These are phyloP conservation scores for Lolium multiflorum DNA, from an alignment of 176 grass and related monocot species.

Conservation along the genomic window DNA sequence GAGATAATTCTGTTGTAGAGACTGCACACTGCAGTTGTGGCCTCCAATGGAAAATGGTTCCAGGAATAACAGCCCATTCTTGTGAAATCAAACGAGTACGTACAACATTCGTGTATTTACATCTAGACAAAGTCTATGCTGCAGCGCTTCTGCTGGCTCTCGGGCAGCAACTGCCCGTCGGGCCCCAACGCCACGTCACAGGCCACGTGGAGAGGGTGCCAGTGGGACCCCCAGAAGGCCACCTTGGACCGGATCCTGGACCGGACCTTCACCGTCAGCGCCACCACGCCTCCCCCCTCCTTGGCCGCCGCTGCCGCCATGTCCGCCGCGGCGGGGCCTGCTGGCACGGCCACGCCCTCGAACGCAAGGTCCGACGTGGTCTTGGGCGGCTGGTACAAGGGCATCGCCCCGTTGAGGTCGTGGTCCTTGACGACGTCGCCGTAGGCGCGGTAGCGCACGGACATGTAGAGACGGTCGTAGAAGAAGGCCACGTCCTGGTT, in stretches of 20 bases:
- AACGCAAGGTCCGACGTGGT: constrained; percentile 53
- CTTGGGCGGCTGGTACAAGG: constrained; percentile 65
- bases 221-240: constrained; percentile 65
- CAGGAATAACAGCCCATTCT: background rate
- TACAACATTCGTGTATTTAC: background rate
- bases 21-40: background rate
- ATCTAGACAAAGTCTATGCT: constrained; percentile 69
- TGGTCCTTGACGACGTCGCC: constrained; percentile 43
- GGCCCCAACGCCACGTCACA: constrained; percentile 70
- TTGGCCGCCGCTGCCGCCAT: constrained; percentile 21
- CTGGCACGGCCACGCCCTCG: constrained; percentile 29
- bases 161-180: constrained; percentile 53
- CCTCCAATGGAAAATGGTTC: background rate
- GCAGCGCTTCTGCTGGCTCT: constrained; percentile 64
- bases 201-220: constrained; percentile 62
- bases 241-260: constrained; percentile 64
- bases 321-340: background rate
- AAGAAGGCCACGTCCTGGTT: constrained; percentile 72
- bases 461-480: constrained; percentile 58
- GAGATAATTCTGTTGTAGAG: background rate
- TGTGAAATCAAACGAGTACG: background rate
- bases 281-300: background rate
- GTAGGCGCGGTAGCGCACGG: constrained; percentile 57
- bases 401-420: constrained; percentile 48
- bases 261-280: constrained; percentile 45